Base-by-base conservation (phyloP, 1,284 basidiomycete genomes). In the Stygiomarasmius scandens region DNA sequence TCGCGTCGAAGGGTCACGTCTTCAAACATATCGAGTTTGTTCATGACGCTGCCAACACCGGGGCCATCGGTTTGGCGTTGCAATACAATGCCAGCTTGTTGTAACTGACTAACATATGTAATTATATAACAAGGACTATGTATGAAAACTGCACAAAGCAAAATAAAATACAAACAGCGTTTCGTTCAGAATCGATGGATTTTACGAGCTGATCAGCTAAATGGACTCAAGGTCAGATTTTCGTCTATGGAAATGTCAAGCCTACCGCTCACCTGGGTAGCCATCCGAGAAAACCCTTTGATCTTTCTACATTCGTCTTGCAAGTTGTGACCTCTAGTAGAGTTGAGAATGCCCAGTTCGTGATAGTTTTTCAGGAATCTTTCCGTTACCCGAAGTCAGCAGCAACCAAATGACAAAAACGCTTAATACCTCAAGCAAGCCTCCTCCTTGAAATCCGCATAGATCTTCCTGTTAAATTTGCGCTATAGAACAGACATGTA, bases 361-460 rank as follows among this genome's bases (percentile, higher is more conserved):
- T 76, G 74, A 67, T 83, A 88, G 19, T 71, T 74, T 59, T 82
- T 82, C 55, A 86, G 68, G 63, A 86, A 85, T 49, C 83, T 85
- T 54, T 20, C 9, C 45, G 14, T 46, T 38, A 48, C 22, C 4
- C 14, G 19, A 41, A 32, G 29, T 32, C 48, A 32, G 12, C 12
- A 12, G 6, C 6, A 12, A 12, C 12, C 29, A 6, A 12, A 27
- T 50, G 19, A 38, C 22, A 16, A 43, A n/a, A 32, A 32, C 22
- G 64, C 69, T 51, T 32, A 32, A 32, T 58, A 87, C 87, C 85
- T 77, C 49, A 92, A 71, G 66, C 89, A 92, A 0, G 79, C 69
- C 66, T 91, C 90, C 69, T 90, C 87, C 64, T 82, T 86, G 70
- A 90, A 92, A 50, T 93, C 88, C 6, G 83, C 73, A 63, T 92